phyloP scores from a whole-genome alignment of 768 basidiomycete genomes.

The Amanita rimosa region DNA sequence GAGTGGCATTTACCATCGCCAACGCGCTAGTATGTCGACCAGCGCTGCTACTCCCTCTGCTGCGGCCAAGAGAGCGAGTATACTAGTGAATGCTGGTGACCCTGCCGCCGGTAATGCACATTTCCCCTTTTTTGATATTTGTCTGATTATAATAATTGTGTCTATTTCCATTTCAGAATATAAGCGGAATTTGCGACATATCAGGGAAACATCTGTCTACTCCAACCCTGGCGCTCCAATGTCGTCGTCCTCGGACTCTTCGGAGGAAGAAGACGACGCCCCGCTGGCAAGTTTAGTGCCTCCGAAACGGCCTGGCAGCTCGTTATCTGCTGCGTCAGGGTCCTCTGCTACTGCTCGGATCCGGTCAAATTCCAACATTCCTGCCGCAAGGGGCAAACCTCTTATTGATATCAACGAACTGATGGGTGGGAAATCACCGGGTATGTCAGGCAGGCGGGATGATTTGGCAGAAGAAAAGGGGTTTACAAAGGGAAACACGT shows the following conservation, averaged over 20 bases:
- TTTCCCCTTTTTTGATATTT: background rate
- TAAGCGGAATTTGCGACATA: conserved; percentile 14
- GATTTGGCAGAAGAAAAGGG: conserved; percentile 31
- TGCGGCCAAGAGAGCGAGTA: conserved; percentile 40
- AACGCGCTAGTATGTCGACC: conserved; percentile 48
- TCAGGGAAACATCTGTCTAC: conserved; percentile 17
- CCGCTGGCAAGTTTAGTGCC: conserved; percentile 53
- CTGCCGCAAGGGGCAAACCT: conserved; percentile 24
- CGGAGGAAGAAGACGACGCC: conserved; percentile 41
- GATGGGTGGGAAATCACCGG: conserved; percentile 15
- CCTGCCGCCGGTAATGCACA: conserved; percentile 4
- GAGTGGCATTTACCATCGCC: conserved; percentile 19
- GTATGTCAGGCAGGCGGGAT: conserved; percentile 12
- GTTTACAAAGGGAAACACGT: conserved; percentile 12
- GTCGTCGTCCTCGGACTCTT: conserved; percentile 17
- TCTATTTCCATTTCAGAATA: conserved; percentile 6
- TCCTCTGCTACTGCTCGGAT: background rate
- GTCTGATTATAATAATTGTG: background rate
- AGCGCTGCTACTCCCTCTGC: conserved; percentile 43
- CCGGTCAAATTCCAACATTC: conserved; percentile 19
- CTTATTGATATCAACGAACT: conserved; percentile 41
- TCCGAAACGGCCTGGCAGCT: conserved; percentile 59
- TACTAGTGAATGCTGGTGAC: conserved; percentile 20
- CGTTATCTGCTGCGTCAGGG: conserved; percentile 23
- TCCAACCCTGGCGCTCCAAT: conserved; percentile 11